Base-by-base conservation (phyloP, 257 asterid genomes). In the Verbena officinalis region DNA sequence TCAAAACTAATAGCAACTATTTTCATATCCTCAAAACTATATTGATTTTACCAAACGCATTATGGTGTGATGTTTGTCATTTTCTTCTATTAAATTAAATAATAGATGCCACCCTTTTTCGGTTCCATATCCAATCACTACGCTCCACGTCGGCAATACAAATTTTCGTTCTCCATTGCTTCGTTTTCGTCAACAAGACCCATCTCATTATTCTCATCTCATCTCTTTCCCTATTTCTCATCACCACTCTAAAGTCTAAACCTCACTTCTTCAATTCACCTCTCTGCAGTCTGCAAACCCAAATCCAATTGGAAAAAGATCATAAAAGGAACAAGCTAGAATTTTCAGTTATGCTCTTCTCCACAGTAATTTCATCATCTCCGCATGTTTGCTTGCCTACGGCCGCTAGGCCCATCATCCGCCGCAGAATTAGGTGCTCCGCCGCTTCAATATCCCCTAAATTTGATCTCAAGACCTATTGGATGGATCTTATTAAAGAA, bases 391-490 rank as follows among this genome's bases (percentile, higher is more conserved):
- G 50, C 69, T 36, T 69, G 19, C 81, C 84, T 12, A 75, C 39
- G 59, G 64, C 50, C 62, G 57, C 50, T n/a, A 70, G 73, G 2
- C 83, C 81, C 34, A n/a, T 36, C 67, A 39, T 75, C 46, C 80
- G 80, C 42, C 80, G 78, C 71, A 16, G 80, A 6, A 73, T 88
- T 44, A 76, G 82, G 8, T 85, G 88, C 69, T 80, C 79, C 56
- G 71, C 78, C 31, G 53, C 78, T 7, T 55, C 86, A 17, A 13
- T 78, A 14, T 44, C 81, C 62, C 16, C 76, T 21, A 71, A 79
- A 19, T 89, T 93, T 68, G 97, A 93, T 75, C 88, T 93, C 20
- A 85, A 80, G 76, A 85, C 89, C 11, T 93, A 89, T 60, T 93
- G 96, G 97, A 67, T 89, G 30, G 68, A 89, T 50, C 87, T 89